phyloP scores from a whole-genome alignment of 75 land plant species.

The Adiantum capillusveneris region DNA sequence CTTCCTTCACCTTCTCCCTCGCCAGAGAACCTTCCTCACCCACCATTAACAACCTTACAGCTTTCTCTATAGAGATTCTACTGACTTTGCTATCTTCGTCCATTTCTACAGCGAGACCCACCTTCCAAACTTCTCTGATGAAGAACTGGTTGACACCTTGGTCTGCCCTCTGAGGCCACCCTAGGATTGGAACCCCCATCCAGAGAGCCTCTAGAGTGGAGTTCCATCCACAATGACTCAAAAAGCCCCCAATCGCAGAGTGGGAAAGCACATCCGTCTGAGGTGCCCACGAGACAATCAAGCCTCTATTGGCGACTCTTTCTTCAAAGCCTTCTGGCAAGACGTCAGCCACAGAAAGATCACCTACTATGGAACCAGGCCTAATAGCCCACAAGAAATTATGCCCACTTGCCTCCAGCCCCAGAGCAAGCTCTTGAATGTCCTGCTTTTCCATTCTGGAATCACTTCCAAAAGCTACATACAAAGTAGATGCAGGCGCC shows the following conservation, averaged over 20 bases:
- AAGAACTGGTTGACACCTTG: neutral
- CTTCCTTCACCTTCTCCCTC: too few species aligned
- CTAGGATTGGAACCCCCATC: neutral
- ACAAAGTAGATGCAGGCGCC: conserved; percentile 7
- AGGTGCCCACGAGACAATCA: neutral
- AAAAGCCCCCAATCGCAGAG: neutral
- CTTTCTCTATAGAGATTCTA: too few species aligned
- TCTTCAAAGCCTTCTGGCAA: neutral
- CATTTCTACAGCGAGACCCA: neutral
- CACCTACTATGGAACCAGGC: neutral
- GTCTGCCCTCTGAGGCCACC: conserved; percentile 5
- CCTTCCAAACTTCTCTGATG: neutral
- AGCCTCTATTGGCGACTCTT: neutral
- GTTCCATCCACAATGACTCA: conserved; percentile 2
- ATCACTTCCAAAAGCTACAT: conserved; percentile 21
- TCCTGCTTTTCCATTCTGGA: conserved; percentile 10
- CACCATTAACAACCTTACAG: too few species aligned
- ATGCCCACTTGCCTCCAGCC: conserved; percentile 10
- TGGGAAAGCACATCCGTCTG: conserved; percentile 4
- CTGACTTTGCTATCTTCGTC: too few species aligned
- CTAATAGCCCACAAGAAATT: conserved; percentile 23
- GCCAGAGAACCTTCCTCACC: too few species aligned
- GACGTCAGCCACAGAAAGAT: neutral
- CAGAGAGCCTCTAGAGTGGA: neutral
- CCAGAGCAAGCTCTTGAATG: conserved; percentile 11